These are phyloP conservation scores for Cairneyella variabilis DNA, from an alignment of 495 filamentous ascomycete genomes.

Conservation along the genomic window DNA sequence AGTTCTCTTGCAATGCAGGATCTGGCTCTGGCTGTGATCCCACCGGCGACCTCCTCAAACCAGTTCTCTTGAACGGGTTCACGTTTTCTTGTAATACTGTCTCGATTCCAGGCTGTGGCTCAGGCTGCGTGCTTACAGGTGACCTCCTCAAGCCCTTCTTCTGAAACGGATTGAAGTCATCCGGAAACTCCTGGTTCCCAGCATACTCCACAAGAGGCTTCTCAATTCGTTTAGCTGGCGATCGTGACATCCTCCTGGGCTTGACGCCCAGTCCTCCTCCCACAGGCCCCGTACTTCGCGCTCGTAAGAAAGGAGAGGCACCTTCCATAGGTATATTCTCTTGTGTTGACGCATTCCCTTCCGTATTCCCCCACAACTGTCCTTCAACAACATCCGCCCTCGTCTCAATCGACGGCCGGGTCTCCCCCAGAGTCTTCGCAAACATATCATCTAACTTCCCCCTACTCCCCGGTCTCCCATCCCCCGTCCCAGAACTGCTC, in stretches of 20 bases:
- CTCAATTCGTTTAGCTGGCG: constrained; percentile 14
- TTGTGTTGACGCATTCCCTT: background rate
- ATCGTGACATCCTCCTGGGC: constrained; percentile 23
- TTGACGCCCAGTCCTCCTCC: constrained; percentile 14
- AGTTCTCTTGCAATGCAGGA: background rate
- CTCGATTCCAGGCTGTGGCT: background rate
- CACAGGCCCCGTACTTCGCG: constrained; percentile 5
- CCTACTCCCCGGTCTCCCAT: constrained; percentile 9
- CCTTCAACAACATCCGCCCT: background rate
- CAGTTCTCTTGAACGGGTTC: constrained; percentile 19
- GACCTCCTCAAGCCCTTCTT: constrained; percentile 24
- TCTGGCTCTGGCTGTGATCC: background rate
- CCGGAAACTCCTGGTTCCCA: background rate
- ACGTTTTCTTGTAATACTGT: background rate
- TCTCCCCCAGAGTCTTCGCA: constrained; percentile 15
- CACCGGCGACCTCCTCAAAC: constrained; percentile 18
- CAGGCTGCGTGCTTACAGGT: constrained; percentile 2
- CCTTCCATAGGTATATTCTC: background rate
- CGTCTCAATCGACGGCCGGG: background rate
- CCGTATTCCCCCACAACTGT: background rate
- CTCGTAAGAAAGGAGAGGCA: too few species aligned
- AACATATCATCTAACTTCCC: constrained; percentile 23
- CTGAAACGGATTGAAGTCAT: constrained; percentile 20
- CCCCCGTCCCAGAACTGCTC: constrained; percentile 23
- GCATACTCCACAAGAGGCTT: background rate